Evolutionary conservation across 768 basidiomycete genomes (phyloP).

Genomic region (Mycena maculata): DNA sequence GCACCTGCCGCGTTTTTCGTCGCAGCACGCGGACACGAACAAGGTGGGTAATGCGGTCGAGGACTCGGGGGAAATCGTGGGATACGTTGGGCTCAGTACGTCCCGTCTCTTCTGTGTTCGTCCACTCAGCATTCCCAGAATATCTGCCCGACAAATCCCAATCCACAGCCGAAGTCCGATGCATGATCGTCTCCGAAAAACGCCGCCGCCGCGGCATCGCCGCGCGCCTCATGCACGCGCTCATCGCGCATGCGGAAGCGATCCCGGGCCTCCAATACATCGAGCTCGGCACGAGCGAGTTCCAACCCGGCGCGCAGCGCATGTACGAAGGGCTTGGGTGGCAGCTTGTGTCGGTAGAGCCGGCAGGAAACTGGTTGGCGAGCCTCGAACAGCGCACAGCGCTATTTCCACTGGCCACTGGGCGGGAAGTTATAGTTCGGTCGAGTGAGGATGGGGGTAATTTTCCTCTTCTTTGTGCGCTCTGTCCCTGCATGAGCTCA

Average conservation of each 20-base stretch:
- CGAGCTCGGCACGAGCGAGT: slow-evolving; percentile 13
- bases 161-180: slow-evolving; percentile 5
- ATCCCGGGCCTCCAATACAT: slow-evolving; percentile 2
- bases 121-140: neutral
- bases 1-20: slow-evolving; percentile 14
- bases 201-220: slow-evolving; percentile 15
- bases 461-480: no score
- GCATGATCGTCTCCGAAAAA: neutral
- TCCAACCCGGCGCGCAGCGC: neutral
- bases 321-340: slow-evolving; percentile 14
- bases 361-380: neutral
- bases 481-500: no score
- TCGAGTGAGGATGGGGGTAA: no score
- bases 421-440: no score
- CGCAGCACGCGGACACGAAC: neutral
- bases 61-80: slow-evolving; percentile 14
- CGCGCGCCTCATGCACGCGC: slow-evolving; percentile 1
- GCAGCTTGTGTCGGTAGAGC: neutral
- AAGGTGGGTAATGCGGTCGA: no score
- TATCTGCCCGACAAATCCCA: neutral
- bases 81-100: slow-evolving; percentile 22
- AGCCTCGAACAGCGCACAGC: no score
- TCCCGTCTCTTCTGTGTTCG: neutral
- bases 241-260: no score
- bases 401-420: neutral